Evolutionary conservation across 169 alveolate species (phyloP).

Genomic region (Eimeria necatrix): DNA sequence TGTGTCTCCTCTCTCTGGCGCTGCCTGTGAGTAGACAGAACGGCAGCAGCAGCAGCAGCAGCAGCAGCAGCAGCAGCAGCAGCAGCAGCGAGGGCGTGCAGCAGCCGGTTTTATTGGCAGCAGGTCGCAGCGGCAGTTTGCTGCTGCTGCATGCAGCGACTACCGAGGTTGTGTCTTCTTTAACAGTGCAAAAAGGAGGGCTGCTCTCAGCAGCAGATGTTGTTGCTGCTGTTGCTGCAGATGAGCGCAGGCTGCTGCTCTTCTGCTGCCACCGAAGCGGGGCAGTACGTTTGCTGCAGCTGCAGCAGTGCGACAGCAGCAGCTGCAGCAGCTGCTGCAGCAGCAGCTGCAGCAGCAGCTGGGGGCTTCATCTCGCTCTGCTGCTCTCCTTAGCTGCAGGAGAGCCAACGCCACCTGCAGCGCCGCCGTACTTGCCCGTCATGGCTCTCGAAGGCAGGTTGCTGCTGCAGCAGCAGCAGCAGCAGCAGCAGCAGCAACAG

Average conservation of each 20-base stretch:
- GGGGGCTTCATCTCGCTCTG: constrained; percentile 38
- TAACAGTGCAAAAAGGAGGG: background rate
- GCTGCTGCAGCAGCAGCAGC: constrained; percentile 53
- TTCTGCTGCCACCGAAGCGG: constrained; percentile 67
- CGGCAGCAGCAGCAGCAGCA: constrained; percentile 51
- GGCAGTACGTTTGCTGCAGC: constrained; percentile 41
- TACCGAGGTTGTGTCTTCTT: background rate
- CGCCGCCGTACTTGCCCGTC: constrained; percentile 7
- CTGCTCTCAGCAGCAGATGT: background rate
- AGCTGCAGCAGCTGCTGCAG: constrained; percentile 18
- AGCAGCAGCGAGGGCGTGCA: background rate
- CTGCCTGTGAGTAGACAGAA: background rate
- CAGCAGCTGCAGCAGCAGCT: constrained; percentile 48
- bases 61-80: background rate
- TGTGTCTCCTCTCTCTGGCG: background rate
- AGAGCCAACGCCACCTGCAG: background rate
- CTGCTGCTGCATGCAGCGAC: constrained; percentile 61
- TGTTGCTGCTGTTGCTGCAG: constrained; percentile 49
- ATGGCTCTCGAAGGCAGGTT: constrained; percentile 15
- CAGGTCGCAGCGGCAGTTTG: constrained; percentile 68
- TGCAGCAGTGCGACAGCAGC: background rate
- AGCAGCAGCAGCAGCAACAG: constrained; percentile 23
- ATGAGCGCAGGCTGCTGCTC: constrained; percentile 47
- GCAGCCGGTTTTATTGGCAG: constrained; percentile 39
- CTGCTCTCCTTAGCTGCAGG: constrained; percentile 41